Evolutionary conservation across 2,329 filamentous ascomycete species (phyloP).

Genomic region (Teratosphaeria nubilosa): DNA sequence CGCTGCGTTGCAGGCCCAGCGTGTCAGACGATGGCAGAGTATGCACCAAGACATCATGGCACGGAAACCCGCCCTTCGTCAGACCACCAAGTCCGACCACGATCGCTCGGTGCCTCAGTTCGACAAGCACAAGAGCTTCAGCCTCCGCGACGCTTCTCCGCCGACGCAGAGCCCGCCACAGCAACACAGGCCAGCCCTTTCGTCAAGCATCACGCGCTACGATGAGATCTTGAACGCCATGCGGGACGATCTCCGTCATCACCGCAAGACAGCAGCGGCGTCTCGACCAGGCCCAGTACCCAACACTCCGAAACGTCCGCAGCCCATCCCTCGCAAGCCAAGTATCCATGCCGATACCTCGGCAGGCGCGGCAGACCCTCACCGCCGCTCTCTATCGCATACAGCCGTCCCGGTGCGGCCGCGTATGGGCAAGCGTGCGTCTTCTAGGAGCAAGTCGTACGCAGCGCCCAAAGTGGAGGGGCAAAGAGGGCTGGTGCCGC

Average conservation of each 20-base stretch:
- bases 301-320: not conserved
- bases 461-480: conserved; percentile 21
- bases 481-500: conserved; percentile 19
- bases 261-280: conserved; percentile 1
- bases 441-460: conserved; percentile 20
- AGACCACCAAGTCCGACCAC: not conserved
- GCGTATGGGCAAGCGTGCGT: conserved; percentile 14
- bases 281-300: not conserved
- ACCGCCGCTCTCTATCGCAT: conserved; percentile 15
- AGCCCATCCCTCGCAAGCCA: conserved; percentile 1
- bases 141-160: conserved; percentile 13
- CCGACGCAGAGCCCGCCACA: not conserved
- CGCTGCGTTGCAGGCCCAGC: conserved; percentile 54
- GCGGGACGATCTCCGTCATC: conserved; percentile 24
- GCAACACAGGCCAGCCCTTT: conserved; percentile 6
- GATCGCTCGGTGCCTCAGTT: conserved; percentile 9
- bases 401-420: conserved; percentile 20
- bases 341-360: conserved; percentile 11
- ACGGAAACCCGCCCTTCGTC: conserved; percentile 4
- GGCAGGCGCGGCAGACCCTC: conserved; percentile 7
- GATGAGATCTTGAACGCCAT: conserved; percentile 25
- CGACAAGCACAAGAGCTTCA: conserved; percentile 21
- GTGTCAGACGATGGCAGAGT: conserved; percentile 64
- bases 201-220: conserved; percentile 16
- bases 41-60: conserved; percentile 41